Percentiles rank a stretch among this genome's conserved stretches.
Evolutionary conservation across 345 rosid genomes (phyloP).

Genomic region (Limnanthes douglasii): DNA sequence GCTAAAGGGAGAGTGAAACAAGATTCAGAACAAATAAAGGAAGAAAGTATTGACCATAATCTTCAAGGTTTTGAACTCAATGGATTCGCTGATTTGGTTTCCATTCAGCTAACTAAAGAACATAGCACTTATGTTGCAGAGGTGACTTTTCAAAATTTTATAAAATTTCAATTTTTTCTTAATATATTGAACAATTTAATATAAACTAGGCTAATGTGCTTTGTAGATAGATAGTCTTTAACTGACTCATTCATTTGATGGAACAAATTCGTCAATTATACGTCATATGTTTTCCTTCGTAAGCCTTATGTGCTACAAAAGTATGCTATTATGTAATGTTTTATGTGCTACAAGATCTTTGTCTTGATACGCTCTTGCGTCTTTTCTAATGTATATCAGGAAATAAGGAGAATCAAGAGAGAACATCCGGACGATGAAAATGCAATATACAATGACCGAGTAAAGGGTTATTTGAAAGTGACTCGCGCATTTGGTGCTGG

Average conservation of each 20-base stretch:
- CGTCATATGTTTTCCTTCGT: no score
- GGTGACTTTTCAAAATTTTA: constrained; percentile 22
- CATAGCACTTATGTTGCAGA: constrained; percentile 72
- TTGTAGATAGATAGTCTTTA: no score
- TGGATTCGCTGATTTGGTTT: constrained; percentile 19
- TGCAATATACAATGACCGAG: constrained; percentile 65
- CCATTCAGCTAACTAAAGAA: constrained; percentile 75
- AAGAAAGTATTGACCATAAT: constrained; percentile 10
- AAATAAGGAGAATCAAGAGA: constrained; percentile 57
- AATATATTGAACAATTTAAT: not conserved
- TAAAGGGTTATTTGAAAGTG: constrained; percentile 84
- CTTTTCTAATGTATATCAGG: constrained; percentile 26
- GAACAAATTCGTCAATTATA: no score
- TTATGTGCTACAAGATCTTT: no score
- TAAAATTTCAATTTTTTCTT: not conserved
- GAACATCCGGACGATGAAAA: constrained; percentile 76
- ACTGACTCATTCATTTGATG: no score
- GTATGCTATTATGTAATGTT: no score
- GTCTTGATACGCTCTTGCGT: not conserved
- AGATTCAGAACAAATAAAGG: constrained; percentile 27
- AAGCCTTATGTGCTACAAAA: no score
- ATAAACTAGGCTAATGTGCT: not conserved
- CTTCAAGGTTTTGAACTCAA: constrained; percentile 17
- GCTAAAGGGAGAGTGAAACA: constrained; percentile 17
- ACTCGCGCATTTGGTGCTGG: constrained; percentile 97